Evolutionary conservation across 768 basidiomycete genomes (phyloP), one percentile per base, ranked within the genome.

Genomic region (Panellus pusillus): DNA sequence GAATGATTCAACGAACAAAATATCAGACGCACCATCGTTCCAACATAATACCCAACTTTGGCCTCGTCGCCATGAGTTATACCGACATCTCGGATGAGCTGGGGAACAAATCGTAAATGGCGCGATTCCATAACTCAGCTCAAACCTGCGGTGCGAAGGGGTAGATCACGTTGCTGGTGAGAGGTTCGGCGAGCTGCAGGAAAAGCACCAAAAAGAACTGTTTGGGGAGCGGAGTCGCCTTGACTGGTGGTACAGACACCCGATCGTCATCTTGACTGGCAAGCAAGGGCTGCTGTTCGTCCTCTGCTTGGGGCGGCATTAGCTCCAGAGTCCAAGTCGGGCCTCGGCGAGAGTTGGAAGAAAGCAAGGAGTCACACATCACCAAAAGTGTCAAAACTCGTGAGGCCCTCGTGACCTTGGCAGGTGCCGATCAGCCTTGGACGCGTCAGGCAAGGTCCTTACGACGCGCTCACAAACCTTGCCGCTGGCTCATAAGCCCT

Each of bases 31-130:
- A 83, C 84, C 76, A 86, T 72, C 6, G 83, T 45, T 18, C 86
- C 84, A 31, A 82, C 82, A 70, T 86, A 86, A 63, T 83, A 81
- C 36, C 83, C 86, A 13, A 86, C 81, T 48, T 71, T 73, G 1
- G 75, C 73, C 58, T 61, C 47, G 39, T 83, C 79, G 19, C 81
- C 82, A 49, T 79, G 70, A 11, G 80, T 81, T 12, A 83, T 72
- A 17, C 77, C 76, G 24, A 75, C 70, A 56, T 72, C 73, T 9
- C 73, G 73, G 31, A 75, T 71, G 27, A 76, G 66, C 77, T 75
- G 52, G 14, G 35, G 3, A 39, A 14, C 3, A 9, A 19, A 13
- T 18, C 9, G 9, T 11, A 24, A 44, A 24, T 28, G 19, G 9
- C 7, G 18, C 12, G 9, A 40, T 20, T 12, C 15, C 13, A 44